These are phyloP conservation scores for Spathaspora arborariae DNA, from an alignment of 805 yeast genomes.

Conservation along the genomic window DNA sequence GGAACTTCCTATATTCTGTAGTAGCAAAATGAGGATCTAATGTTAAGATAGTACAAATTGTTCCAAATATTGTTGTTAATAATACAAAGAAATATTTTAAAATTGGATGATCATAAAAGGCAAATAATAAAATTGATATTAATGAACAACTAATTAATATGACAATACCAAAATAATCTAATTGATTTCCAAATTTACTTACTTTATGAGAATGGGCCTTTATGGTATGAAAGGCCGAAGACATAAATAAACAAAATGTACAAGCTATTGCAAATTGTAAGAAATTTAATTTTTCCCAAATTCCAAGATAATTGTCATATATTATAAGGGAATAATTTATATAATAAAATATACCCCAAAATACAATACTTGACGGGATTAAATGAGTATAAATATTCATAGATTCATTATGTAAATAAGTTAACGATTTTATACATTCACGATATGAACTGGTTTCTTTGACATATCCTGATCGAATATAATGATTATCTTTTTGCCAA, in stretches of 20 bases:
- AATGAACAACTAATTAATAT: conserved; percentile 63
- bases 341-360: conserved; percentile 21
- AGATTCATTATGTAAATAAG: conserved; percentile 65
- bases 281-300: conserved; percentile 48
- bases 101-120: conserved; percentile 41
- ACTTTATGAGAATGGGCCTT: conserved; percentile 62
- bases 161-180: conserved; percentile 76
- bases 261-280: conserved; percentile 56
- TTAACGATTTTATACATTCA: conserved; percentile 46
- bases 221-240: conserved; percentile 63
- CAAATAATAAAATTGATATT: conserved; percentile 38
- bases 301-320: conserved; percentile 22
- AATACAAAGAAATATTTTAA: conserved; percentile 37
- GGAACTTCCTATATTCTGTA: conserved; percentile 65
- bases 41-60: conserved; percentile 59
- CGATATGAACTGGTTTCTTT: conserved; percentile 47
- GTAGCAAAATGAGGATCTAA: conserved; percentile 64
- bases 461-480: conserved; percentile 61
- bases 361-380: conserved; percentile 37
- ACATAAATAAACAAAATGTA: conserved; percentile 54
- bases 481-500: conserved; percentile 77
- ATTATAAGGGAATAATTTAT: conserved; percentile 21
- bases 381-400: conserved; percentile 70
- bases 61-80: conserved; percentile 54
- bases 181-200: conserved; percentile 56